Percentiles rank a stretch among this genome's conserved stretches.
These are phyloP conservation scores for Populus hybrid DNA, from an alignment of 441 rosid genomes.

Conservation along the genomic window DNA sequence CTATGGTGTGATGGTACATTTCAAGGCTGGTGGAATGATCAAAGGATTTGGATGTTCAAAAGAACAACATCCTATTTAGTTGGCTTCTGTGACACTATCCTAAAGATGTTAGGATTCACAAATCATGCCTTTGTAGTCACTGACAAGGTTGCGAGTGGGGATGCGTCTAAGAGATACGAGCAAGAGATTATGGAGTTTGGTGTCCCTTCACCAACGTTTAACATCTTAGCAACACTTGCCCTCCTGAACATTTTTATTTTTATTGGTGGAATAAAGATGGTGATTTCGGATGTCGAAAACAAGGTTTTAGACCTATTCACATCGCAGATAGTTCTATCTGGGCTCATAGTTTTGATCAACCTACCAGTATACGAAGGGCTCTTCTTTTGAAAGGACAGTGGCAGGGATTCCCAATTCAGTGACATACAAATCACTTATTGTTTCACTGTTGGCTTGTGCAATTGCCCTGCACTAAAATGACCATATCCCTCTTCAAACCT, in stretches of 20 bases:
- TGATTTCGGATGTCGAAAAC: neutral
- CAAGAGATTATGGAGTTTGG: constrained; percentile 69
- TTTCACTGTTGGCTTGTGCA: too few species aligned
- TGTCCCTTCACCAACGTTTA: constrained; percentile 55
- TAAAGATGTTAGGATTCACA: constrained; percentile 34
- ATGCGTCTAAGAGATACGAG: constrained; percentile 41
- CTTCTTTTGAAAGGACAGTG: too few species aligned
- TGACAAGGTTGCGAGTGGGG: constrained; percentile 55
- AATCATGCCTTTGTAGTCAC: constrained; percentile 55
- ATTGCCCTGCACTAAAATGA: too few species aligned
- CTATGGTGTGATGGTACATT: constrained; percentile 53
- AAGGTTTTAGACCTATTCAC: too few species aligned
- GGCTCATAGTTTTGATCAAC: too few species aligned
- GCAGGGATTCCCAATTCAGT: too few species aligned
- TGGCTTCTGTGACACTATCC: constrained; percentile 41
- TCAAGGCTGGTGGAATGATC: constrained; percentile 69
- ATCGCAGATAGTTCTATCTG: too few species aligned
- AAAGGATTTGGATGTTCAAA: constrained; percentile 63
- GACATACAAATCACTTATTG: too few species aligned
- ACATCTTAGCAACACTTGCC: constrained; percentile 49
- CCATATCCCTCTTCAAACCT: too few species aligned
- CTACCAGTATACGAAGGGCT: too few species aligned
- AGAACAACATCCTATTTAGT: constrained; percentile 63
- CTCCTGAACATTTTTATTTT: constrained; percentile 48
- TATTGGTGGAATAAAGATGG: constrained; percentile 27